These are phyloP conservation scores for Sarocladiaceae sp. DNA, from an alignment of 2,329 filamentous ascomycete species.

Conservation along the genomic window DNA sequence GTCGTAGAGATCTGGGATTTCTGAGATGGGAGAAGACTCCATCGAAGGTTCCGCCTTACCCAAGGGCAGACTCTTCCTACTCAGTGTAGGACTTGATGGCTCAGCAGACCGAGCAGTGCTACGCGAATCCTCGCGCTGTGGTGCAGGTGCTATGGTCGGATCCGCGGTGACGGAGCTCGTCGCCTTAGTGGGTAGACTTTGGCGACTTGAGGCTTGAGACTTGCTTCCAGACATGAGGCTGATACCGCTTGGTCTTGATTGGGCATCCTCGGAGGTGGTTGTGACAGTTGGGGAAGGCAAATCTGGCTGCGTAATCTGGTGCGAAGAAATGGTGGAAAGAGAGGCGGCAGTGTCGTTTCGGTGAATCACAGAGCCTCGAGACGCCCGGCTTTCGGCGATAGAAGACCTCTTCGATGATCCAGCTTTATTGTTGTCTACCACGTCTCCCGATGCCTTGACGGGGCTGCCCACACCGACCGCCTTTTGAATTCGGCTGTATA, in stretches of 20 bases:
- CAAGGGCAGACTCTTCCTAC: slow-evolving; percentile 33
- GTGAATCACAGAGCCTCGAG: neutral
- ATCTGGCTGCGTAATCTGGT: slow-evolving; percentile 26
- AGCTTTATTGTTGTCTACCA: slow-evolving; percentile 23
- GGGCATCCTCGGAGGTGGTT: slow-evolving; percentile 33
- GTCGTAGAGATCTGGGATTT: slow-evolving; percentile 36
- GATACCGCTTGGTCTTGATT: slow-evolving; percentile 45
- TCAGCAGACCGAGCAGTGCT: slow-evolving; percentile 40
- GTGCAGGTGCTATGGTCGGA: slow-evolving; percentile 38
- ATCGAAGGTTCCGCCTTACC: slow-evolving; percentile 34
- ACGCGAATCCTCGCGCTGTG: slow-evolving; percentile 43
- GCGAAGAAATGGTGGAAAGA: slow-evolving; percentile 25
- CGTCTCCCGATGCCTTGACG: slow-evolving; percentile 21
- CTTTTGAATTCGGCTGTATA: slow-evolving; percentile 82
- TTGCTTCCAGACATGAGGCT: slow-evolving; percentile 42
- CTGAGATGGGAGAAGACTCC: neutral
- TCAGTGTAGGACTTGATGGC: slow-evolving; percentile 28
- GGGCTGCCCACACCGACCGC: slow-evolving; percentile 68
- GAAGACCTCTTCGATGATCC: slow-evolving; percentile 21
- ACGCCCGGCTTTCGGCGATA: slow-evolving; percentile 22
- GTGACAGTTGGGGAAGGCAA: slow-evolving; percentile 27
- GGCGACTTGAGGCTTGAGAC: slow-evolving; percentile 32
- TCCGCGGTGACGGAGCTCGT: slow-evolving; percentile 37
- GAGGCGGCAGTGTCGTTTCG: slow-evolving; percentile 30
- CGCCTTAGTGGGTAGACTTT: slow-evolving; percentile 37